Base-by-base conservation (phyloP, 352 stramenopile genomes). In the Peronosclerospora sorghi region DNA sequence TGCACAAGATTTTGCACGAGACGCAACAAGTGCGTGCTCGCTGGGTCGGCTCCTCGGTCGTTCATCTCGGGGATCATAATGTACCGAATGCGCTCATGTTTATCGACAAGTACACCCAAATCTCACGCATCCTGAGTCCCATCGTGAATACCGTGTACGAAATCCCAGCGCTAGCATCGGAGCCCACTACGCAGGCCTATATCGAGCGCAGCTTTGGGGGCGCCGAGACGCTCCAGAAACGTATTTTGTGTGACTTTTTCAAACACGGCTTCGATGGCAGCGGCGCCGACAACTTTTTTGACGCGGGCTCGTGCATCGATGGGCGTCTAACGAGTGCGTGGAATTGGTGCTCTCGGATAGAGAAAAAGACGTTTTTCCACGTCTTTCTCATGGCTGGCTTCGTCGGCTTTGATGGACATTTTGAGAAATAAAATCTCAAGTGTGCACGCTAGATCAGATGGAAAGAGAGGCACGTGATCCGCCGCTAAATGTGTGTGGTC, bases 71-170 rank as follows among this genome's bases (percentile, higher is more conserved):
- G 20, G 90, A 97, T 55, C 77, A 95, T 54, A 97, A 97, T 56
- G 90, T 97, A 18, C 90, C 89, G n/a, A 97, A 97, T 41, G 88
- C 89, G 20, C 68, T 97, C 32, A 89, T 93, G 54, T 97, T 97
- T 42, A 96, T 97, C 55, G 90, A 97, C 67, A 97, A 97, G 65
- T 97, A 97, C 63, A 95, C 85, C 26, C 86, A 96, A 62, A 83
- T 89, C 42, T 70, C 66, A 29, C 66, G 67, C 28, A 84, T 84
- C 36, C 35, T 84, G 32, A 80, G 68, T 32, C 72, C 72, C 0
- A 71, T 84, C 28, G 68, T 71, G 17, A 72, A 77, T 30, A 82
- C 72, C 18, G 51, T 80, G 32, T 52, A 75, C 35, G 68, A 75
- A 41, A 63, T 86, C 34, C 43, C 48, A 10, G 36, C 48, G 18